These are phyloP conservation scores for Hyphopichia burtonii DNA, from an alignment of 1,139 yeast genomes.

Conservation along the genomic window DNA sequence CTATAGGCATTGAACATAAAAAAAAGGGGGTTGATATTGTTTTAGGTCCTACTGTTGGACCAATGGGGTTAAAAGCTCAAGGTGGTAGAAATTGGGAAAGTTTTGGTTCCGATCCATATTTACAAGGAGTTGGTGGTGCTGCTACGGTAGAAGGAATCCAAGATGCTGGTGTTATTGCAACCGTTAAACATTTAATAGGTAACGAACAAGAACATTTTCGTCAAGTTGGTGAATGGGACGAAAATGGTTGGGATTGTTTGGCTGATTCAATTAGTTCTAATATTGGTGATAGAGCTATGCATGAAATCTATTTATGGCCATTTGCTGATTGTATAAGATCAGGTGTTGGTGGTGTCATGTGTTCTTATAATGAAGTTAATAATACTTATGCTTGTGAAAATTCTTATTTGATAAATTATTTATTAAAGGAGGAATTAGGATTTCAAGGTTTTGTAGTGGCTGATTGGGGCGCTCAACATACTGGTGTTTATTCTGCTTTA, in stretches of 20 bases:
- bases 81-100: constrained; percentile 72
- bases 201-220: constrained; percentile 67
- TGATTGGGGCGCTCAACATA: constrained; percentile 66
- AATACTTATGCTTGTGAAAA: constrained; percentile 63
- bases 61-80: constrained; percentile 61
- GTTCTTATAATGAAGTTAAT: constrained; percentile 60
- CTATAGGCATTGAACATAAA: constrained; percentile 56
- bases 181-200: constrained; percentile 55
- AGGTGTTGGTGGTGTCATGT: constrained; percentile 63
- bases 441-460: constrained; percentile 67
- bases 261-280: constrained; percentile 45
- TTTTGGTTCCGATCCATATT: constrained; percentile 63
- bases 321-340: constrained; percentile 63
- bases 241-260: constrained; percentile 42
- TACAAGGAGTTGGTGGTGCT: constrained; percentile 57
- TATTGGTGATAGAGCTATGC: constrained; percentile 62
- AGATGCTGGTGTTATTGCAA: constrained; percentile 56
- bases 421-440: constrained; percentile 61
- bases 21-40: constrained; percentile 60
- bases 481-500: constrained; percentile 56
- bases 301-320: constrained; percentile 65
- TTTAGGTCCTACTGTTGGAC: constrained; percentile 63
- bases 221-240: constrained; percentile 57
- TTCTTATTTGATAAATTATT: constrained; percentile 52
- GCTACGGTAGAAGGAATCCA: constrained; percentile 58